Conservation (phyloP, 441 rosid genomes). For the Populus hybrid region DNA sequence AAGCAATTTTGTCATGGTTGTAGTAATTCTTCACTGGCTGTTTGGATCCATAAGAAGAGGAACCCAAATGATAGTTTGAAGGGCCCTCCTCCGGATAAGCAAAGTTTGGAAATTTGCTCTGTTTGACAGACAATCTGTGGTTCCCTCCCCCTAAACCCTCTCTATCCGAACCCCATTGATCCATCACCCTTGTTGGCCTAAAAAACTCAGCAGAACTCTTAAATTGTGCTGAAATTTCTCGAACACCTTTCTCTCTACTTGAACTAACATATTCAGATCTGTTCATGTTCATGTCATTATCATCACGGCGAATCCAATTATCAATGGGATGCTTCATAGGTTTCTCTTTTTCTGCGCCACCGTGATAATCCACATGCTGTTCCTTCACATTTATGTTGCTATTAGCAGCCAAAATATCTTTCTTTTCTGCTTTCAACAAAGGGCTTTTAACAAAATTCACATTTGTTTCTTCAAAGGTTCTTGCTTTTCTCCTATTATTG, state of each 20-base stretch:
- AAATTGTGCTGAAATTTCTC: slow-evolving; percentile 2
- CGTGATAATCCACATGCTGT: slow-evolving; percentile 6
- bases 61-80: slow-evolving; percentile 11
- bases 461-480: slow-evolving; percentile 13
- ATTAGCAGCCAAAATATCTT: slow-evolving; percentile 9
- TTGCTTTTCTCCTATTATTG: slow-evolving; percentile 23
- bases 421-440: slow-evolving; percentile 12
- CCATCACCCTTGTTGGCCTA: slow-evolving; percentile 20
- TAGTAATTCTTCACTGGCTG: slow-evolving; percentile 22
- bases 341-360: slow-evolving; percentile 19
- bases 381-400: slow-evolving; percentile 8
- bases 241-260: slow-evolving; percentile 8
- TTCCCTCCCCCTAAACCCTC: slow-evolving; percentile 19
- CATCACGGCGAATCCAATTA: slow-evolving; percentile 15
- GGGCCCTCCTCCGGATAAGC: slow-evolving; percentile 25
- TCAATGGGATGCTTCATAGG: slow-evolving; percentile 22
- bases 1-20: slow-evolving; percentile 27
- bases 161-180: slow-evolving; percentile 22
- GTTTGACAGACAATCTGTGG: slow-evolving; percentile 11
- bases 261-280: slow-evolving; percentile 22
- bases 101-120: slow-evolving; percentile 21
- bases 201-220: slow-evolving; percentile 15
- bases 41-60: slow-evolving; percentile 24
- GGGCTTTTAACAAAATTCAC: slow-evolving; percentile 2
- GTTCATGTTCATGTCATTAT: slow-evolving; percentile 14